phyloP scores from a whole-genome alignment of 306 rosid genomes.

The Hippophae gyantsensis region DNA sequence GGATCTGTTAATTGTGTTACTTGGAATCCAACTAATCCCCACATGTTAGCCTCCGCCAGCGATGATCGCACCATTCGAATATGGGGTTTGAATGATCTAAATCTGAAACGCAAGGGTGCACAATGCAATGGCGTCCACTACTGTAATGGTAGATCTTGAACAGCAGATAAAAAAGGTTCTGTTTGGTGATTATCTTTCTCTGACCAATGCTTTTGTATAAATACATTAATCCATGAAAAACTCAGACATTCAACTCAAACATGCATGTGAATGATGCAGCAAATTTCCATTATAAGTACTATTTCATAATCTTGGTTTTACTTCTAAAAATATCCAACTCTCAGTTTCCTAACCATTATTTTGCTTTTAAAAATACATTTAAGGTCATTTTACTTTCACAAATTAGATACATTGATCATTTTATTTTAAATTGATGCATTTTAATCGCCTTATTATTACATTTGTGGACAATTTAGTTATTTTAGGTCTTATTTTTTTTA shows the following conservation, averaged over 20 bases:
- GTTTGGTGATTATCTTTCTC: constrained; percentile 18
- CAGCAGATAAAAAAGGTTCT: too few relatives aligned
- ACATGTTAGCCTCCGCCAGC: constrained; percentile 63
- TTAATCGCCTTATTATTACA: too few relatives aligned
- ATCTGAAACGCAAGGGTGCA: constrained; percentile 26
- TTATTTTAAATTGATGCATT: too few relatives aligned
- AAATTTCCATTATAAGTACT: constrained; percentile 44
- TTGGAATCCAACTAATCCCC: constrained; percentile 56
- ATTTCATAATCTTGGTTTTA: constrained; percentile 12
- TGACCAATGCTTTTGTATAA: constrained; percentile 69
- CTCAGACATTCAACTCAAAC: constrained; percentile 58
- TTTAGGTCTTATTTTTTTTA: too few relatives aligned
- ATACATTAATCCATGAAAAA: constrained; percentile 45
- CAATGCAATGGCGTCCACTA: constrained; percentile 32
- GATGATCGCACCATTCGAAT: constrained; percentile 65
- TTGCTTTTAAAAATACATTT: too few relatives aligned
- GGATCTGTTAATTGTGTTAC: constrained; percentile 63
- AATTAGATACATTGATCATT: too few relatives aligned
- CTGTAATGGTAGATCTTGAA: constrained; percentile 50
- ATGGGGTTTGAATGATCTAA: constrained; percentile 51
- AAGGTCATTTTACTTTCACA: too few relatives aligned
- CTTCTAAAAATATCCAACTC: not conserved
- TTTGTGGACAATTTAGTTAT: too few relatives aligned
- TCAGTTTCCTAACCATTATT: not conserved
- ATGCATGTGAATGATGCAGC: constrained; percentile 53